These are phyloP conservation scores for Furcasterigmium furcatum DNA, from an alignment of 2,329 filamentous ascomycete genomes.

Conservation along the genomic window DNA sequence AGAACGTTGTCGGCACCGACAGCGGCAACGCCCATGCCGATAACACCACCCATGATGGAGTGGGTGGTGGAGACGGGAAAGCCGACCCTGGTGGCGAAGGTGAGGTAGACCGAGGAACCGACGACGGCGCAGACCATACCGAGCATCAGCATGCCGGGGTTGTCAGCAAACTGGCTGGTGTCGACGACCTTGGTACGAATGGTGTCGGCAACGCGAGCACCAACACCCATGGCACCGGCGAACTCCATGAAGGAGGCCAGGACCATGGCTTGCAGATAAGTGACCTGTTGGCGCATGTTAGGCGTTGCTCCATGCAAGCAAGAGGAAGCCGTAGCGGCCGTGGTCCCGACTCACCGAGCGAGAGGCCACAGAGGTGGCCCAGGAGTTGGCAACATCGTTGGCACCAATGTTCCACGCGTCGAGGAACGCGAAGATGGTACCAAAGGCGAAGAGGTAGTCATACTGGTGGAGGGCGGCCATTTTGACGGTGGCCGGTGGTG, in stretches of 20 bases:
- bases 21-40: conserved; percentile 41
- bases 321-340: no score
- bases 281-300: conserved; percentile 21
- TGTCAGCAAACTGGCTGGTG: conserved; percentile 29
- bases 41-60: conserved; percentile 38
- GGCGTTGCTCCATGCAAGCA: no score
- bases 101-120: conserved; percentile 36
- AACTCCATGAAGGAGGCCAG: conserved; percentile 46
- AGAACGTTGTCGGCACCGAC: conserved; percentile 34
- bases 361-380: conserved; percentile 59
- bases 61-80: conserved; percentile 41
- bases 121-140: conserved; percentile 34
- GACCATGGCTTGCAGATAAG: conserved; percentile 43
- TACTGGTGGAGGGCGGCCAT: conserved; percentile 42
- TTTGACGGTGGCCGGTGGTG: neutral
- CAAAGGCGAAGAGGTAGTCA: conserved; percentile 62
- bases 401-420: conserved; percentile 64
- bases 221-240: conserved; percentile 43
- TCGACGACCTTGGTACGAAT: conserved; percentile 44
- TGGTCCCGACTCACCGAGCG: conserved; percentile 31
- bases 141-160: conserved; percentile 37
- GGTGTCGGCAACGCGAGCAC: conserved; percentile 40
- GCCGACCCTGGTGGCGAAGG: conserved; percentile 29
- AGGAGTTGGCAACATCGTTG: conserved; percentile 61
- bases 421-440: conserved; percentile 62